Percentiles rank a stretch among this genome's conserved stretches.
These are phyloP conservation scores for Tremella fuciformis DNA, from an alignment of 768 basidiomycete species.

Conservation along the genomic window DNA sequence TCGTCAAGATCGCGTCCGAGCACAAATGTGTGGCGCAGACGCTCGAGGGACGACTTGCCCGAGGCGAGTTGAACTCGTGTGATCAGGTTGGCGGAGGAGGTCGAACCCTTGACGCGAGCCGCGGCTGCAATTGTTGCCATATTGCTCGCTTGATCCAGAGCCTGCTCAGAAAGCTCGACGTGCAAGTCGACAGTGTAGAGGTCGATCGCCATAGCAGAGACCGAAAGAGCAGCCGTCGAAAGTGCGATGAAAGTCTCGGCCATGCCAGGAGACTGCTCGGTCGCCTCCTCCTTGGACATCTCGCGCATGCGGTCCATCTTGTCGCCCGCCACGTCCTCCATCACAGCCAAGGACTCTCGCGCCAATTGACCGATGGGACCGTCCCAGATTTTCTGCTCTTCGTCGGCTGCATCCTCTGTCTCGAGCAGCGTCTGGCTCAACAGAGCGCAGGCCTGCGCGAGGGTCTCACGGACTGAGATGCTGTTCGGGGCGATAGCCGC, in stretches of 20 bases:
- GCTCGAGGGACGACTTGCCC: slow-evolving; percentile 35
- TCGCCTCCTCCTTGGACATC: slow-evolving; percentile 23
- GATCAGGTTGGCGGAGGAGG: slow-evolving; percentile 41
- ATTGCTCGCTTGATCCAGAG: slow-evolving; percentile 48
- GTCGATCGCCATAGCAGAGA: slow-evolving; percentile 36
- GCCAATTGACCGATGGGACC: slow-evolving; percentile 41
- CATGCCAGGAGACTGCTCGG: slow-evolving; percentile 31
- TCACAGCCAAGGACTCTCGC: slow-evolving; percentile 38
- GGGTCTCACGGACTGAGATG: slow-evolving; percentile 34
- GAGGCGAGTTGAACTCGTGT: slow-evolving; percentile 48
- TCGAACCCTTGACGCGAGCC: slow-evolving; percentile 30
- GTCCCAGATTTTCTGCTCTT: slow-evolving; percentile 35
- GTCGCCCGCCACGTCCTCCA: slow-evolving; percentile 44
- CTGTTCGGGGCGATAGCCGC: slow-evolving; percentile 35
- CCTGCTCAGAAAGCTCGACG: slow-evolving; percentile 46
- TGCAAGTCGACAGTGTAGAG: slow-evolving; percentile 36
- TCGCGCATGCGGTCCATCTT: slow-evolving; percentile 40
- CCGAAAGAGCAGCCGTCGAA: slow-evolving; percentile 35
- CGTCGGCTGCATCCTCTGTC: slow-evolving; percentile 36
- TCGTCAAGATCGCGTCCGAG: slow-evolving; percentile 46
- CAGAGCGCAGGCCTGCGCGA: slow-evolving; percentile 39
- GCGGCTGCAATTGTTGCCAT: slow-evolving; percentile 44
- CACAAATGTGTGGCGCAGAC: slow-evolving; percentile 44
- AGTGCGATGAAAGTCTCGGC: slow-evolving; percentile 46
- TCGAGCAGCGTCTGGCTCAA: slow-evolving; percentile 35